These are phyloP conservation scores for Leptoxyphium fumago DNA, from an alignment of 2,329 filamentous ascomycete genomes.

Conservation along the genomic window DNA sequence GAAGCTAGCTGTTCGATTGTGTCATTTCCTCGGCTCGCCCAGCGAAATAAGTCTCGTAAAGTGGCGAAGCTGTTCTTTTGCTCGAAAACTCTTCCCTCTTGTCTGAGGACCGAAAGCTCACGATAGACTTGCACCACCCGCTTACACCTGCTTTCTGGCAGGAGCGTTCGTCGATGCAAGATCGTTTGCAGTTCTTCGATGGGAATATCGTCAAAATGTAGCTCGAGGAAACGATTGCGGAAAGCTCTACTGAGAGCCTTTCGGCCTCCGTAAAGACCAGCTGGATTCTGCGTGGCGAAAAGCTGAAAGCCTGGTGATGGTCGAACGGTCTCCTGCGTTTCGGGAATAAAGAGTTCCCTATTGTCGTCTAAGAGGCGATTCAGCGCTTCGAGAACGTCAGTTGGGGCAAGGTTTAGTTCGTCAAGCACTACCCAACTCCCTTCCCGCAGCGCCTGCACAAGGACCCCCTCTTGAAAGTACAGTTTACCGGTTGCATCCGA, in stretches of 20 bases:
- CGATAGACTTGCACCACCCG: slow-evolving; percentile 89
- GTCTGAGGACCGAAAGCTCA: slow-evolving; percentile 75
- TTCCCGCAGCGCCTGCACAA: slow-evolving; percentile 82
- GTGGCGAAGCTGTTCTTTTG: slow-evolving; percentile 89
- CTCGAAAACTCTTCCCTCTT: slow-evolving; percentile 84
- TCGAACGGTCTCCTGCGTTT: slow-evolving; percentile 85
- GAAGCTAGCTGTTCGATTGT: slow-evolving; percentile 75
- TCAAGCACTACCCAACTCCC: slow-evolving; percentile 98
- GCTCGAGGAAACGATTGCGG: slow-evolving; percentile 87
- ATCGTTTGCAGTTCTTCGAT: slow-evolving; percentile 89
- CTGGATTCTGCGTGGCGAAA: slow-evolving; percentile 94
- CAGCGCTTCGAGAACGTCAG: slow-evolving; percentile 88
- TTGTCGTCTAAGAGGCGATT: slow-evolving; percentile 96
- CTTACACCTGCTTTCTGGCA: slow-evolving; percentile 80
- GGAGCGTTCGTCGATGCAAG: slow-evolving; percentile 71
- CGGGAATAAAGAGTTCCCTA: slow-evolving; percentile 82
- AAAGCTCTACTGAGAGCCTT: slow-evolving; percentile 91
- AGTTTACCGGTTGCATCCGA: slow-evolving; percentile 75
- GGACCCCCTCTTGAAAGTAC: slow-evolving; percentile 79
- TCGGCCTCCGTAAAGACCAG: slow-evolving; percentile 84
- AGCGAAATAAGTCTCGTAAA: slow-evolving; percentile 85
- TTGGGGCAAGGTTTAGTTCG: slow-evolving; percentile 90
- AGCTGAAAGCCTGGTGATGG: slow-evolving; percentile 95
- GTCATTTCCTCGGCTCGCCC: slow-evolving; percentile 75
- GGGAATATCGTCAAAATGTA: slow-evolving; percentile 97